These are phyloP conservation scores for Caryopteris hybrid DNA, from an alignment of 305 asterid species.

Conservation along the genomic window DNA sequence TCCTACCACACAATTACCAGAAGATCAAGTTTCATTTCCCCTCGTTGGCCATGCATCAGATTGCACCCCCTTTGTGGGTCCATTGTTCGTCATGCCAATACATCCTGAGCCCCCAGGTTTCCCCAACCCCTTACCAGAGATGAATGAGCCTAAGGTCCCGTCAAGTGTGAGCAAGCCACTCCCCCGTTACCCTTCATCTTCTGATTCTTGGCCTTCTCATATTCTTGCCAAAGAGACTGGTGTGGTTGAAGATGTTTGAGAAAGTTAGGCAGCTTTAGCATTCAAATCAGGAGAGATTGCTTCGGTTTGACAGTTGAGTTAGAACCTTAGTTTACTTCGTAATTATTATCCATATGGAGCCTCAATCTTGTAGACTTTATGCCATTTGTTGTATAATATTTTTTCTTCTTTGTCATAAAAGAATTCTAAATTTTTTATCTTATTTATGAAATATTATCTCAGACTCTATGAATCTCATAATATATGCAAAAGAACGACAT, in stretches of 20 bases:
- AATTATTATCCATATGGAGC: background rate
- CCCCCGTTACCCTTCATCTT: constrained; percentile 62
- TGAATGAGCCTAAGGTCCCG: constrained; percentile 20
- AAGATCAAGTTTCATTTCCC: constrained; percentile 27
- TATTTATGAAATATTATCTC: no score
- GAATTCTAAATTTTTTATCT: no score
- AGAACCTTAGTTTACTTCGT: constrained; percentile 7
- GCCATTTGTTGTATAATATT: background rate
- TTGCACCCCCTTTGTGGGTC: constrained; percentile 25
- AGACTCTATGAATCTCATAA: no score
- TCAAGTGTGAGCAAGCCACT: constrained; percentile 52
- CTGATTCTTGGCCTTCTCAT: constrained; percentile 58
- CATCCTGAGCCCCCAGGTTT: constrained; percentile 31
- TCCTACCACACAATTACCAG: constrained; percentile 16
- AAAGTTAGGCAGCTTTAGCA: constrained; percentile 4
- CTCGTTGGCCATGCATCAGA: constrained; percentile 27
- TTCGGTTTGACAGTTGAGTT: constrained; percentile 10
- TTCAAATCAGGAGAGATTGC: constrained; percentile 4
- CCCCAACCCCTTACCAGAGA: constrained; percentile 19
- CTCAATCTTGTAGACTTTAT: background rate
- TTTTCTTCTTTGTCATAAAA: background rate
- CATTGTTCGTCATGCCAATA: constrained; percentile 45
- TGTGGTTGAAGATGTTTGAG: constrained; percentile 25
- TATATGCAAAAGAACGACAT: no score
- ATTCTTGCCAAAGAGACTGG: constrained; percentile 37